phyloP scores from a whole-genome alignment of 1,284 basidiomycete species.

The Pseudozyma pruni region DNA sequence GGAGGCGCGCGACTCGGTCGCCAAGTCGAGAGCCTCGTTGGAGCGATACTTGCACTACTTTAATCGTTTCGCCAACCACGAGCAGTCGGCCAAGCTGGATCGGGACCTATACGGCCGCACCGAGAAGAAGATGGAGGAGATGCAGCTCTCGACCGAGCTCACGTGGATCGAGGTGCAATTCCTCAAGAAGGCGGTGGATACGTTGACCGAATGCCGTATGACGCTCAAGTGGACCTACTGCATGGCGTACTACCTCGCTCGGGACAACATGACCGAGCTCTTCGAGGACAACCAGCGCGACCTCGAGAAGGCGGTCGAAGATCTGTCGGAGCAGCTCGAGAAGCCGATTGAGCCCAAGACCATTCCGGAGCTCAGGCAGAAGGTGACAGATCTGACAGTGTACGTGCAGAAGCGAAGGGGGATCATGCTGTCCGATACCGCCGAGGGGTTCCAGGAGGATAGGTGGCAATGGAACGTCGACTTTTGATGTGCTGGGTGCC shows the following conservation, averaged over 20 bases:
- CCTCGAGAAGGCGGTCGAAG: slow-evolving; percentile 92
- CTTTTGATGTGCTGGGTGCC: slow-evolving; percentile 16
- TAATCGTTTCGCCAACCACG: slow-evolving; percentile 88
- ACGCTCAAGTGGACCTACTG: slow-evolving; percentile 99
- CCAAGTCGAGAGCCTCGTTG: slow-evolving; percentile 80
- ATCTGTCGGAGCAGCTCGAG: slow-evolving; percentile 90
- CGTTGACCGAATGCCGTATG: slow-evolving; percentile 82
- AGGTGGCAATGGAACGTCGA: slow-evolving; percentile 70
- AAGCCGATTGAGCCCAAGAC: slow-evolving; percentile 85
- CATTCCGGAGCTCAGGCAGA: slow-evolving; percentile 84
- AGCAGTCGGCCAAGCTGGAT: slow-evolving; percentile 95
- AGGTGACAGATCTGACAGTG: slow-evolving; percentile 82
- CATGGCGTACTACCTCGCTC: slow-evolving; percentile 94
- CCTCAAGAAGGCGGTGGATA: slow-evolving; percentile 95
- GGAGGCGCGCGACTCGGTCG: slow-evolving; percentile 79
- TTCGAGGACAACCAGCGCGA: slow-evolving; percentile 99
- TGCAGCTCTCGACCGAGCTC: slow-evolving; percentile 88
- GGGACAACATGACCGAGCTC: slow-evolving; percentile 90
- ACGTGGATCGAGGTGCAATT: slow-evolving; percentile 99
- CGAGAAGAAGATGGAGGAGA: slow-evolving; percentile 99
- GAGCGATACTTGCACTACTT: slow-evolving; percentile 83
- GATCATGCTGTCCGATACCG: slow-evolving; percentile 92
- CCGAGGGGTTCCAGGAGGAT: slow-evolving; percentile 86
- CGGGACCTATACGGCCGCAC: slow-evolving; percentile 90
- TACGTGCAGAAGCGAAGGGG: slow-evolving; percentile 96